Percentiles rank a stretch among this genome's conserved stretches.
Conservation (phyloP, 2,329 filamentous ascomycete species). For the Fusarium miscanthi region DNA sequence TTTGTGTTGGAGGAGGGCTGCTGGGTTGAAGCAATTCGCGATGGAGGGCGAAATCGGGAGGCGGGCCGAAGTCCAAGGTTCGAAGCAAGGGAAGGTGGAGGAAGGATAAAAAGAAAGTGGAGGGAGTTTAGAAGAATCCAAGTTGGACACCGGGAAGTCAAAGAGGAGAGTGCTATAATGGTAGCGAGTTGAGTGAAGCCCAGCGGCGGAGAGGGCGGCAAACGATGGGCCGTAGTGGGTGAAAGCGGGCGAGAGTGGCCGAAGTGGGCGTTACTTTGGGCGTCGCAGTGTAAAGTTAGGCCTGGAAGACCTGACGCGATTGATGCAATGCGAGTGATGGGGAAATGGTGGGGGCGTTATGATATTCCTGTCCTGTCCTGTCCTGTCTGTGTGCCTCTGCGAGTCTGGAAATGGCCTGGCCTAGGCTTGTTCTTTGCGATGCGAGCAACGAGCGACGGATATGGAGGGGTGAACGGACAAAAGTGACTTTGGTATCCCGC, state of each 20-base stretch:
- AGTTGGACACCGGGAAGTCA: constrained; percentile 13
- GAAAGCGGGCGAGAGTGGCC: constrained; percentile 39
- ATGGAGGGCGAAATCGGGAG: constrained; percentile 26
- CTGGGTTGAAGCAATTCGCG: constrained; percentile 37
- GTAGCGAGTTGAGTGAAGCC: constrained; percentile 37
- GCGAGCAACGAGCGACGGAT: constrained; percentile 26
- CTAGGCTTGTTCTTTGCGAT: constrained; percentile 12
- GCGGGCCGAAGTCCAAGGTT: constrained; percentile 26
- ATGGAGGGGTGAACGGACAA: constrained; percentile 17
- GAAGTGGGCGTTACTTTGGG: constrained; percentile 38
- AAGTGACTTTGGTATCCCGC: constrained; percentile 25
- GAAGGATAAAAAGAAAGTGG: constrained; percentile 20
- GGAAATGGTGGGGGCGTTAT: constrained; percentile 25
- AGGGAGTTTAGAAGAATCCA: constrained; percentile 22
- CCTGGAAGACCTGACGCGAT: constrained; percentile 16
- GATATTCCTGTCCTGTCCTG: not conserved
- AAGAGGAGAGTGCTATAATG: constrained; percentile 17
- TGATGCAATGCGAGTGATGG: constrained; percentile 27
- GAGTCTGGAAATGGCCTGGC: not conserved
- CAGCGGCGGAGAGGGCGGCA: constrained; percentile 46
- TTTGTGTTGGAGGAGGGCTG: constrained; percentile 43
- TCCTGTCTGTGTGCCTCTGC: not conserved
- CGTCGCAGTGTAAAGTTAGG: constrained; percentile 2
- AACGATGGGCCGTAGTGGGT: constrained; percentile 42
- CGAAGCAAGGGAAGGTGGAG: constrained; percentile 20